Base-by-base conservation (phyloP, 768 basidiomycete species). In the Mrakia blollopis region DNA sequence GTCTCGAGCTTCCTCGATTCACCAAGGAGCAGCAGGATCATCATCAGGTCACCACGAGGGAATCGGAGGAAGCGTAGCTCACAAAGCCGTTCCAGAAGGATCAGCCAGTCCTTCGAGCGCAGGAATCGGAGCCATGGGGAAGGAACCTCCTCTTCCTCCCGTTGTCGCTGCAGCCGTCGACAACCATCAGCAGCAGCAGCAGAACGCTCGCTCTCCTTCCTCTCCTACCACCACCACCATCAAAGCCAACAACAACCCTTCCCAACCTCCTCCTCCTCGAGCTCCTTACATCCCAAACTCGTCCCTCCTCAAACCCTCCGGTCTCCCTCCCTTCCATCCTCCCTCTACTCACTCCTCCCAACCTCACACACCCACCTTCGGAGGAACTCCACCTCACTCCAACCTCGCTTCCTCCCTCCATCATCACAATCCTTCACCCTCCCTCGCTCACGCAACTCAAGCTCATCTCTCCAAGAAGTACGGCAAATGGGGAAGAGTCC, bases 401-500 rank as follows among this genome's bases (percentile, higher is more conserved):
- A 23, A 65, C 75, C 75, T 68, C 65, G 81, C 82, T 67, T 72
- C 81, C 72, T 81, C 82, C 39, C 80, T 83, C 71, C 82, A 82
- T 71, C 81, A 82, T 73, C 84, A 82, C 73, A 81, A 79, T 79
- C 80, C 62, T 37, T 74, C 50, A 3, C 77, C 77, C 23, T 82
- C 83, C n/a, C 77, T 83, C 32, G 82, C 82, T 54, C 82, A 84
- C 75, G 84, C 83, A 13, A 83, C 83, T 2, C 84, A 84, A 72
- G 84, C 83, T 16, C 94, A 97, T 83, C 86, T 99, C 76, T 86
- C 91, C n/a, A 98, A 98, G 86, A 98, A 98, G 87, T 99, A 99
- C 80, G 97, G 97, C 79, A 99, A 99, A 83, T 97, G 97, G 92
- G 97, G 96, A 54, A 89, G 92, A 72, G 89, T 97, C 25, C 89